Base-by-base conservation (phyloP, 2,329 filamentous ascomycete species). In the Penicillium aurantiogriseum region DNA sequence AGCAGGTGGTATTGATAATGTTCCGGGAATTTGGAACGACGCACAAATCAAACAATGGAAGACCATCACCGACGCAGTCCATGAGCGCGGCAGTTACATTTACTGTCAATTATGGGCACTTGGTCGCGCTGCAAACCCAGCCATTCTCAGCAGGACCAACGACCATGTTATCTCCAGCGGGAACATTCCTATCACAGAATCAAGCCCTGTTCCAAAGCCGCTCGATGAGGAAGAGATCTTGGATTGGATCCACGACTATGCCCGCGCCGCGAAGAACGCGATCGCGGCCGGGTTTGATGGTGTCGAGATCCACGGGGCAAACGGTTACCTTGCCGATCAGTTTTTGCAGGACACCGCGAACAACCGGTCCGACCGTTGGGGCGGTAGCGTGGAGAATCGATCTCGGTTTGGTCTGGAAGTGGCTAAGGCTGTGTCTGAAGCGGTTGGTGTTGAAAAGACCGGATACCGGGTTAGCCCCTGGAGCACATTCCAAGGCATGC, bases 51-150 rank as follows among this genome's bases (percentile, higher is more conserved):
- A 75, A 1, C 80, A 75, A 0, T 89, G 86, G 87, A 83, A 80
- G 60, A 72, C 77, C 5, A 75, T 89, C 38, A 85, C 82, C 2
- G 80, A 85, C 19, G 82, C 80, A 0, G 84, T 89, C 0, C 87
- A 90, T 66, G 76, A 75, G 23, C 85, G 85, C 61, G 82, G 82
- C 2, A 80, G 78, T 15, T 84, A 78, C 66, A 84, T 88, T 42
- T 88, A 77, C 71, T 71, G 79, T 2, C 87, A 89, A 67, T 75
- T 90, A 0, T 88, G 84, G 78, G 80, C 80, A 0, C 74, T 84
- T 17, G 86, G 87, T 2, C 80, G 87, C 8, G 78, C 79, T 2
- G 82, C 82, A 0, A 70, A 77, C 55, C 69, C 73, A 0, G 57
- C 69, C 1, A 64, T 75, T 6, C 54, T 68, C 19, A 29, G 55